Conservation (phyloP, 129 eudicot genomes). For the Heracleum sosnowskyi region DNA sequence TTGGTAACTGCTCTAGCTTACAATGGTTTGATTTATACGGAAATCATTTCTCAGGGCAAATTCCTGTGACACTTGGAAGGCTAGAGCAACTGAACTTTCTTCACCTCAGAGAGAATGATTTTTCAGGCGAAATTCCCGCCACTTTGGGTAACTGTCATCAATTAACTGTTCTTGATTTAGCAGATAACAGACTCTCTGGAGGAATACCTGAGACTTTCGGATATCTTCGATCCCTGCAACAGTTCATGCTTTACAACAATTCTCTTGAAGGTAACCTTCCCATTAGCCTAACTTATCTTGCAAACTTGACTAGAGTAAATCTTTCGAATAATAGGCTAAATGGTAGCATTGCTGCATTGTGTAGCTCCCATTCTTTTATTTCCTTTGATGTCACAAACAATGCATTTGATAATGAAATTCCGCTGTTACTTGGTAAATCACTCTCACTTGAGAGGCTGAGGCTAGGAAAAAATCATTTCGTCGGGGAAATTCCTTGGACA, state of each 20-base stretch:
- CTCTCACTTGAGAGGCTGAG: constrained; percentile 55
- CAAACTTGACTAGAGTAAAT: constrained; percentile 69
- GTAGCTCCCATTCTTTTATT: constrained; percentile 56
- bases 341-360: constrained; percentile 73
- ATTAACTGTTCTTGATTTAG: constrained; percentile 66
- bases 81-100: constrained; percentile 65
- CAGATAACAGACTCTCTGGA: constrained; percentile 77
- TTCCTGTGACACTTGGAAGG: constrained; percentile 65
- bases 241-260: constrained; percentile 93
- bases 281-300: constrained; percentile 38
- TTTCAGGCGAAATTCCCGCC: constrained; percentile 74
- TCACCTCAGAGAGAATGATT: constrained; percentile 76
- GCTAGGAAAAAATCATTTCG: constrained; percentile 57
- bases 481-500: constrained; percentile 58
- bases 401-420: constrained; percentile 62
- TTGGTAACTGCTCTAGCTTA: constrained; percentile 82
- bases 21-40: constrained; percentile 92
- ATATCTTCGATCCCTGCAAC: constrained; percentile 44
- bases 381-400: constrained; percentile 85
- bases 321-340: constrained; percentile 62
- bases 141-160: constrained; percentile 67
- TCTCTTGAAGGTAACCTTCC: constrained; percentile 81
- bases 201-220: constrained; percentile 68
- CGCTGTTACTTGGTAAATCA: constrained; percentile 57
- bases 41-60: constrained; percentile 58